phyloP scores from a whole-genome alignment of 768 basidiomycete genomes.

The Scleroderma citrinum region DNA sequence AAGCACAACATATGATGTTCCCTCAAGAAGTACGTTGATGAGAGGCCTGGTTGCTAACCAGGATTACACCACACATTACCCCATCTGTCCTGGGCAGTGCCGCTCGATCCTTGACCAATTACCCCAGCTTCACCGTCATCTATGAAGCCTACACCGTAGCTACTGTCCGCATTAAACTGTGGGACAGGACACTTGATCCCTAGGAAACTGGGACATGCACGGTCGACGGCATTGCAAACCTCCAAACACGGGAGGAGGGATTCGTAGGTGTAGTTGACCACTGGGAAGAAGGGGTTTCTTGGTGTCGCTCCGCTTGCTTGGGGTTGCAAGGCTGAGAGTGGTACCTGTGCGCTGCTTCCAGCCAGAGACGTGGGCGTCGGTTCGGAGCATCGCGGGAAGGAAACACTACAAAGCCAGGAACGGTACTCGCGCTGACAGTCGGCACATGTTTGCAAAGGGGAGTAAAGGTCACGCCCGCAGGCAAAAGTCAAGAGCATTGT shows the following conservation, averaged over 20 bases:
- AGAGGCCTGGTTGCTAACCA: slow-evolving; percentile 5
- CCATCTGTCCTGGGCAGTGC: slow-evolving; percentile 55
- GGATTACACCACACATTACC: slow-evolving; percentile 76
- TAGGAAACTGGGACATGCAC: slow-evolving; percentile 72
- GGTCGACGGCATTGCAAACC: slow-evolving; percentile 64
- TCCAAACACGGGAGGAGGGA: slow-evolving; percentile 76
- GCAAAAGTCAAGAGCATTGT: slow-evolving; percentile 63
- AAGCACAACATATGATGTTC: too few species aligned
- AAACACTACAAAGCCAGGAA: slow-evolving; percentile 69
- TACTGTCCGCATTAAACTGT: slow-evolving; percentile 55
- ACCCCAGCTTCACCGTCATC: slow-evolving; percentile 48
- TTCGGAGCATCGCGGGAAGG: slow-evolving; percentile 73
- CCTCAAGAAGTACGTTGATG: too few species aligned
- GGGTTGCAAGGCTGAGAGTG: slow-evolving; percentile 46
- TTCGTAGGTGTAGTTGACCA: slow-evolving; percentile 42
- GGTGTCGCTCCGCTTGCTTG: slow-evolving; percentile 34
- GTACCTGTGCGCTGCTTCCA: slow-evolving; percentile 24
- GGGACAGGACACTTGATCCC: slow-evolving; percentile 62
- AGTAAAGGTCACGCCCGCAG: slow-evolving; percentile 78
- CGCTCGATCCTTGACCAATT: slow-evolving; percentile 45
- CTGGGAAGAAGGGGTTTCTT: slow-evolving; percentile 46
- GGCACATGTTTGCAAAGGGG: slow-evolving; percentile 67
- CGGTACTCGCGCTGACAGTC: slow-evolving; percentile 73
- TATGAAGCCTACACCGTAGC: slow-evolving; percentile 74
- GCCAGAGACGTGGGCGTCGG: slow-evolving; percentile 26